Base-by-base conservation (phyloP, 208 protist genomes). In the Herpetomonas samuelpessoai region DNA sequence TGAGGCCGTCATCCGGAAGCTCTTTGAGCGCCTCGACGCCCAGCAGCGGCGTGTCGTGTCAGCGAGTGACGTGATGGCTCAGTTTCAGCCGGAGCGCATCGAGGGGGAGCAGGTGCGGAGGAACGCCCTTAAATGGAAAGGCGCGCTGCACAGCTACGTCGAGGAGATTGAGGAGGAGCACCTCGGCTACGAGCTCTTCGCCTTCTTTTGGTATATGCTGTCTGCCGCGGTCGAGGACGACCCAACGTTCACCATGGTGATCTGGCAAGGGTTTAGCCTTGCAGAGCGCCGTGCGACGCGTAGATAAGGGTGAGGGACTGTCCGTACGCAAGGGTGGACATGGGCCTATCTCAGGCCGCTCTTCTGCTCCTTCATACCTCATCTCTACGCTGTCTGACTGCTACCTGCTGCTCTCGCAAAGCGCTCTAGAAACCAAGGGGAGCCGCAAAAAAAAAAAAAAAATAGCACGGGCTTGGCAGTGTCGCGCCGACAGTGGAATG, bases 181-280 rank as follows among this genome's bases (percentile, higher is more conserved):
- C 22, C 45, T 93, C 22, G 57, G 70, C 10, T 85, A 83, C 56
- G 77, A 86, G 27, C 52, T 78, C 9, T 94, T 94, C 39, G 60
- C 73, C 21, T 94, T 83, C 59, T 86, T 91, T 31, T 91, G 83
- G 83, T 70, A 69, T 39, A 68, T 88, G 57, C 48, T 91, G 25
- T 91, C 84, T 19, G 84, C 88, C 9, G 82, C 67, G 18, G 75
- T 89, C 39, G 79, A 79, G 38, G 88, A 94, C 47, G 84, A 91
- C 51, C 83, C 88, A 1, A 77, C 81, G 3, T 94, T 87, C 50
- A 88, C 88, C 4, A 76, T 94, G 73, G 73, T 84, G 35, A 41
- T 94, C 19, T 94, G 88, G 88, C 82, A 86, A 41, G 75, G 79
- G 21, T 94, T 90, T 47, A 65, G 70, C 27, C 70, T 94, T n/a